A percentile compares a stretch with the other conserved stretches of the same genome.
phyloP scores from a whole-genome alignment of 2,329 filamentous ascomycete genomes.

The Didymella pomorum region DNA sequence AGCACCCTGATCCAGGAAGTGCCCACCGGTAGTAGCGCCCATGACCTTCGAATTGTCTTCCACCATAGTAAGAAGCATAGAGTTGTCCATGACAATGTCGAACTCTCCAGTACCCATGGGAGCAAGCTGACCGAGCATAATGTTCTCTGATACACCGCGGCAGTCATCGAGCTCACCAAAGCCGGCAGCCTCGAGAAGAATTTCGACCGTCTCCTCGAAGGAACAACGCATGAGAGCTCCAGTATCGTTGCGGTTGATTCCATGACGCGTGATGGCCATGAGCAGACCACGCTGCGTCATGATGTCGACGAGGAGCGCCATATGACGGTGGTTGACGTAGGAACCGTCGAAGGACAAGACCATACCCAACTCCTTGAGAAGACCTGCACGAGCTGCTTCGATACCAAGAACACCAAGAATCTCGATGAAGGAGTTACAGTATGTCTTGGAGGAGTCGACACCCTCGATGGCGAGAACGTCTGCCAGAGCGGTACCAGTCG shows the following conservation, averaged over 20 bases:
- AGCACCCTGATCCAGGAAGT: constrained; percentile 76
- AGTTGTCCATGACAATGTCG: constrained; percentile 89
- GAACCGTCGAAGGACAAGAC: constrained; percentile 98
- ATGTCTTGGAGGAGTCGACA: constrained; percentile 84
- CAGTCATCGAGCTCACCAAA: constrained; percentile 97
- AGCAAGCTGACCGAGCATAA: constrained; percentile 96
- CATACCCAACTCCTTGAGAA: constrained; percentile 87
- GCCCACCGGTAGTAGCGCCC: constrained; percentile 79
- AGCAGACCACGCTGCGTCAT: constrained; percentile 96
- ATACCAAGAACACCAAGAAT: constrained; percentile 95
- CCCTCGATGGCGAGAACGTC: constrained; percentile 86
- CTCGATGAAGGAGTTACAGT: constrained; percentile 95
- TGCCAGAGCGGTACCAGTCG: constrained; percentile 85
- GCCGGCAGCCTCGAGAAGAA: constrained; percentile 92
- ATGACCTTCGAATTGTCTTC: constrained; percentile 77
- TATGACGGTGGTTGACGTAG: constrained; percentile 98
- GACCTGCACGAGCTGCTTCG: constrained; percentile 85
- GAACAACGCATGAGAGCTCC: constrained; percentile 99
- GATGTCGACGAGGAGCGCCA: constrained; percentile 93
- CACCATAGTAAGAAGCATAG: constrained; percentile 94
- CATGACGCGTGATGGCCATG: constrained; percentile 96
- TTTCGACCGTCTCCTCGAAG: constrained; percentile 99
- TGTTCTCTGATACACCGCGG: constrained; percentile 96
- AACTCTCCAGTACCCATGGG: constrained; percentile 98
- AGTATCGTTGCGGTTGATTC: constrained; percentile 97